Evolutionary conservation across 176 grass and related monocot genomes (phyloP).

Genomic region (Rhipidocladum racemiflorum): DNA sequence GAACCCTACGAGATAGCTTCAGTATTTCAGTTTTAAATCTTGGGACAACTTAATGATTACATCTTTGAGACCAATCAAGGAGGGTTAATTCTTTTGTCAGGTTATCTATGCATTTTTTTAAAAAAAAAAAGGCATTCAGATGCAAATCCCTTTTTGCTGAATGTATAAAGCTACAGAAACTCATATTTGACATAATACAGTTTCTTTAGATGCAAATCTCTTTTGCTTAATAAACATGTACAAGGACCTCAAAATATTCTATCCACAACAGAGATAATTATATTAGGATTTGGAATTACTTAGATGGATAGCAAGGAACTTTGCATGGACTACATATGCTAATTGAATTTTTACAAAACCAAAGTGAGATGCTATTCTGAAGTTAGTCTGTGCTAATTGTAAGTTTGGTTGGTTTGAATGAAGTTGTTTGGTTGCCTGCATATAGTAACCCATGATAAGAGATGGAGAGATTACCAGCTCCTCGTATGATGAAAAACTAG

Average conservation of each 20-base stretch:
- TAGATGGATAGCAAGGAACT: neutral
- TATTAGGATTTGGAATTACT: neutral
- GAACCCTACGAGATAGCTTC: neutral
- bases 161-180: neutral
- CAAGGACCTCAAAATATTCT: no score
- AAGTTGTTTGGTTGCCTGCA: no score
- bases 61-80: conserved; percentile 4
- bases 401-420: no score
- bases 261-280: neutral
- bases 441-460: no score
- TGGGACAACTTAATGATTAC: neutral
- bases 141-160: neutral
- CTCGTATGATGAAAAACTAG: no score
- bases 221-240: neutral
- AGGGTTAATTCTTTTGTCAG: neutral
- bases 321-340: neutral
- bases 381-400: neutral
- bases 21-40: neutral
- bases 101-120: neutral
- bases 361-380: conserved; percentile 6
- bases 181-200: neutral
- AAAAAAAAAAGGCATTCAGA: neutral
- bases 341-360: neutral
- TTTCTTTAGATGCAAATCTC: neutral
- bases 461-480: no score